Evolutionary conservation across 2,329 filamentous ascomycete genomes (phyloP).

Genomic region (Arthrobotrys entomopaga): DNA sequence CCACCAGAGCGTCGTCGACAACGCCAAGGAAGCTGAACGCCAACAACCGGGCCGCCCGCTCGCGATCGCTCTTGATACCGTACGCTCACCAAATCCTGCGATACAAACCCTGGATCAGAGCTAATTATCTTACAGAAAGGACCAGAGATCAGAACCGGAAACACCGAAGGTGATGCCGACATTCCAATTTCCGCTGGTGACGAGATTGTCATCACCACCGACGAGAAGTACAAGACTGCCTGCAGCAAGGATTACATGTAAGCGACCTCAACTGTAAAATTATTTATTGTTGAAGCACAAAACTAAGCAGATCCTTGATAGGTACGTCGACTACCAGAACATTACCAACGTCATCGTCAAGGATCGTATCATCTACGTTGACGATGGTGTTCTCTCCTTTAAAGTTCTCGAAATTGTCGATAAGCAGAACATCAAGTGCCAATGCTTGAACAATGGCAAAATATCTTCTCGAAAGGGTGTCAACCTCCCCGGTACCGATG

Average conservation of each 20-base stretch:
- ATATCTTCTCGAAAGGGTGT: slow-evolving; percentile 99
- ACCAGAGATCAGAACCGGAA: slow-evolving; percentile 86
- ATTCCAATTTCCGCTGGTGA: slow-evolving; percentile 83
- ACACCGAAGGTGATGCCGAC: slow-evolving; percentile 76
- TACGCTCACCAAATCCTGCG: slow-evolving; percentile 44
- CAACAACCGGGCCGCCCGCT: slow-evolving; percentile 82
- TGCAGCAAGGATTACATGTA: slow-evolving; percentile 95
- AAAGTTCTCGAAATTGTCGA: slow-evolving; percentile 89
- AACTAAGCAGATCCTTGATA: slow-evolving; percentile 61
- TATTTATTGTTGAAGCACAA: not conserved
- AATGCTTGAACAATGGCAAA: slow-evolving; percentile 95
- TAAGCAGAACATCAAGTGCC: slow-evolving; percentile 85
- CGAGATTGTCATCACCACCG: slow-evolving; percentile 94
- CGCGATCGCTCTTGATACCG: slow-evolving; percentile 88
- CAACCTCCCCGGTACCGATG: slow-evolving; percentile 98
- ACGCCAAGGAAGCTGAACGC: slow-evolving; percentile 86
- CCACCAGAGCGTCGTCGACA: slow-evolving; percentile 97
- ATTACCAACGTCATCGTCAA: slow-evolving; percentile 96
- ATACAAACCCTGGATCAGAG: slow-evolving; percentile 3
- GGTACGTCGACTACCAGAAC: slow-evolving; percentile 99
- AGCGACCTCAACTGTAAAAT: slow-evolving; percentile 61
- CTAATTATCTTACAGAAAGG: slow-evolving; percentile 68
- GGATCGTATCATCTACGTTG: slow-evolving; percentile 95
- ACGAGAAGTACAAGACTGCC: slow-evolving; percentile 85
- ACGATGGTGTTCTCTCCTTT: slow-evolving; percentile 97